Evolutionary conservation across 768 basidiomycete genomes (phyloP).

Genomic region (Chalciporus pseudorubinellus): DNA sequence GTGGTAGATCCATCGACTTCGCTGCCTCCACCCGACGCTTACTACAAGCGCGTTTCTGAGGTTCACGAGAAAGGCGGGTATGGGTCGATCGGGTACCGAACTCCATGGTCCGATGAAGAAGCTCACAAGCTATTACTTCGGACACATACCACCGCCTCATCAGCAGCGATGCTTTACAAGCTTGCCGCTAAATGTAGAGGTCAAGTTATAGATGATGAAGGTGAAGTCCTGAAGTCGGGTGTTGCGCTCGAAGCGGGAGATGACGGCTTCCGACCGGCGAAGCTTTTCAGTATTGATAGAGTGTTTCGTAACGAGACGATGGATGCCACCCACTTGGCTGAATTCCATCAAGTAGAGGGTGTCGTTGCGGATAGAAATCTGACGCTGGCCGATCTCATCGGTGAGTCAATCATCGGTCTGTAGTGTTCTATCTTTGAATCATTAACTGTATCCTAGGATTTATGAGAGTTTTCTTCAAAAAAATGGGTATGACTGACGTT

Average conservation of each 20-base stretch:
- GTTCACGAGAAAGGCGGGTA: constrained; percentile 87
- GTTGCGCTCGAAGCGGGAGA: constrained; percentile 25
- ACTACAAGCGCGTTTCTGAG: constrained; percentile 80
- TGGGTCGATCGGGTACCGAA: constrained; percentile 94
- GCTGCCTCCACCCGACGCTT: constrained; percentile 71
- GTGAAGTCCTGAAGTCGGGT: constrained; percentile 4
- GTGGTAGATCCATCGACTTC: constrained; percentile 74
- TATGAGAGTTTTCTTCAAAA: constrained; percentile 97
- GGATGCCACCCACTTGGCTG: constrained; percentile 97
- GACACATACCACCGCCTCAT: constrained; percentile 96
- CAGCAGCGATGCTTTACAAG: constrained; percentile 90
- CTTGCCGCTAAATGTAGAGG: constrained; percentile 83
- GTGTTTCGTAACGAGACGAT: constrained; percentile 99
- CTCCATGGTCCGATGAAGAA: constrained; percentile 93
- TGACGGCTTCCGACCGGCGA: constrained; percentile 87
- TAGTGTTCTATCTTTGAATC: neutral
- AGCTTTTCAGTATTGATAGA: constrained; percentile 95
- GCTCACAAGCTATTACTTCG: constrained; percentile 89
- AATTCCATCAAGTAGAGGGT: constrained; percentile 99
- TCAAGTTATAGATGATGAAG: constrained; percentile 44
- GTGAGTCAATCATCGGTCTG: constrained; percentile 39
- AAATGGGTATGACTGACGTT: constrained; percentile 93
- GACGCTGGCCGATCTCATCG: constrained; percentile 93
- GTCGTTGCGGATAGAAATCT: constrained; percentile 93
- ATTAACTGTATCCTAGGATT: constrained; percentile 57